Percentiles rank a stretch among this genome's conserved stretches.
Evolutionary conservation across 2,329 filamentous ascomycete species (phyloP).

Genomic region (Fusarium sp.): DNA sequence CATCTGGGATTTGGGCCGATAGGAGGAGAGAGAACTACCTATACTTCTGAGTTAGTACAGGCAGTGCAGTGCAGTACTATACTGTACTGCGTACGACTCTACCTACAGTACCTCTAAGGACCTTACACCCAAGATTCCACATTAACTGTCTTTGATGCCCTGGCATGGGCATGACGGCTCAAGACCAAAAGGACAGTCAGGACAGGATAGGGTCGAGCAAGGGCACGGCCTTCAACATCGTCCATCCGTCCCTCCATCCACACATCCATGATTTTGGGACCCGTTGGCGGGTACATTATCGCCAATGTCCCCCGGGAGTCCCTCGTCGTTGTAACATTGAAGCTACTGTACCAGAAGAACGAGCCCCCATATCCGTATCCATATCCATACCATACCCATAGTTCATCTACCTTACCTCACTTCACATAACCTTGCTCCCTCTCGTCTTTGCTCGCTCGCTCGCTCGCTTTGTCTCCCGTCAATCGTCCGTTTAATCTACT

Average conservation of each 20-base stretch:
- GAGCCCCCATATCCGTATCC: slow-evolving; percentile 1
- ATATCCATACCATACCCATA: slow-evolving; percentile 8
- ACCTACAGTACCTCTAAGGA: background rate
- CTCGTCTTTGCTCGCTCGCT: slow-evolving; percentile 1
- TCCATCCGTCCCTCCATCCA: slow-evolving; percentile 18
- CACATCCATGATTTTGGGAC: slow-evolving; percentile 24
- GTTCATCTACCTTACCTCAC: slow-evolving; percentile 20
- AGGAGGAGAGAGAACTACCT: slow-evolving; percentile 2
- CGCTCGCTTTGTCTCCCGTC: slow-evolving; percentile 40
- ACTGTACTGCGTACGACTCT: slow-evolving; percentile 15
- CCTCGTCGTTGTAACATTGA: slow-evolving; percentile 39
- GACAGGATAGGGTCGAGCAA: slow-evolving; percentile 14
- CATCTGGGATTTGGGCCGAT: slow-evolving; percentile 39
- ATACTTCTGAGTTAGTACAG: background rate
- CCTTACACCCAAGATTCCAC: slow-evolving; percentile 27
- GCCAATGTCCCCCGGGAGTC: slow-evolving; percentile 37
- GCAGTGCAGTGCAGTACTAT: background rate
- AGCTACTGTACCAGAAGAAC: slow-evolving; percentile 29
- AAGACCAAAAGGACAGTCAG: slow-evolving; percentile 11
- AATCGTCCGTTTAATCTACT: slow-evolving; percentile 39
- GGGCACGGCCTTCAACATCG: slow-evolving; percentile 31
- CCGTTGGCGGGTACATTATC: slow-evolving; percentile 43
- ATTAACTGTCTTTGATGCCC: slow-evolving; percentile 12
- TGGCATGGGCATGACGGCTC: slow-evolving; percentile 42
- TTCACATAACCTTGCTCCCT: slow-evolving; percentile 2